Evolutionary conservation across 2,329 filamentous ascomycete species (phyloP).

Genomic region (Chaetoscypha palmicola): DNA sequence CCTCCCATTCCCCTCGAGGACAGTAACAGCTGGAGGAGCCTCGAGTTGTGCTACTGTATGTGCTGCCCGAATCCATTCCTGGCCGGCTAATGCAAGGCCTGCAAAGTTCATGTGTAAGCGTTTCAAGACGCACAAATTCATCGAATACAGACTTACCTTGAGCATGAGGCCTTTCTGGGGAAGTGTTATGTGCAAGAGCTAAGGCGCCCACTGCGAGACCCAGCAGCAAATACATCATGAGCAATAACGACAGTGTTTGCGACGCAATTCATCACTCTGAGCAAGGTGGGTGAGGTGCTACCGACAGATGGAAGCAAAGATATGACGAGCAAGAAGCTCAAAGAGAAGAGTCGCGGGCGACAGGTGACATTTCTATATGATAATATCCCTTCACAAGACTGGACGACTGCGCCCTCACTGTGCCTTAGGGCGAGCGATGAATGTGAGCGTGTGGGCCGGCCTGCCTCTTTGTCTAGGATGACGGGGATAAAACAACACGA

Average conservation of each 20-base stretch:
- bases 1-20: no score
- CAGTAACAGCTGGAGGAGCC: no score
- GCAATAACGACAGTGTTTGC: conserved; percentile 1
- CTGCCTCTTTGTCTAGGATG: neutral
- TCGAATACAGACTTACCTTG: conserved; percentile 7
- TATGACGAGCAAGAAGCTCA: conserved; percentile 4
- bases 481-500: neutral
- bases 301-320: neutral
- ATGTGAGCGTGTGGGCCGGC: neutral
- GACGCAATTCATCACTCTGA: conserved; percentile 4
- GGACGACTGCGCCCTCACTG: neutral
- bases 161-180: conserved; percentile 1
- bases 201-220: conserved; percentile 3
- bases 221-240: conserved; percentile 6
- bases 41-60: no score
- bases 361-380: conserved; percentile 6
- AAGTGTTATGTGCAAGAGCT: conserved; percentile 6
- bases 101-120: no score
- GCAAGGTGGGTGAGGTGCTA: neutral
- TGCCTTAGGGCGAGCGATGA: neutral
- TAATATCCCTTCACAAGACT: neutral
- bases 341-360: neutral
- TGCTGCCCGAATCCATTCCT: neutral
- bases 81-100: neutral
- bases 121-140: no score